Evolutionary conservation across 2,329 filamentous ascomycete species (phyloP), one percentile per base, ranked within the genome.

Genomic region (Exophiala sp.): DNA sequence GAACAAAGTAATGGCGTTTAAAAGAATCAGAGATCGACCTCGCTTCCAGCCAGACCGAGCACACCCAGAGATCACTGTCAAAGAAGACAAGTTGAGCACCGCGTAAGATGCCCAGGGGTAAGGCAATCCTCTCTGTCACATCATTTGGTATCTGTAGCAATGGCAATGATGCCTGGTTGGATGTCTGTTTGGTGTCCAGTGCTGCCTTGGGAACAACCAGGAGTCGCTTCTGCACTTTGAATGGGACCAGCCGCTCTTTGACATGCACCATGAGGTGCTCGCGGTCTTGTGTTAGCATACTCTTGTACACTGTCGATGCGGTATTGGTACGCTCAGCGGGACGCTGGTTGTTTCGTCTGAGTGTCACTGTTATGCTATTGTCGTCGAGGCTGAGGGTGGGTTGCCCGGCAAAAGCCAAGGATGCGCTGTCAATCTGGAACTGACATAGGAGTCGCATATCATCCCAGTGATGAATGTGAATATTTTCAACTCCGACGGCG

Each of bases 1-100:
- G 50, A 40, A 53, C 45, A 38, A 53, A 53, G 30, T 53, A 53
- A 29, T 53, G 50, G 11, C 46, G 46, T 24, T 10, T 43, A 1
- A 45, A 18, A 10, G 41, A 34, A 22, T 29, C 22, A 3, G 21
- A 8, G 3, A 19, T 7, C 3, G 43, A 10, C 16, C 18, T 37
- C 13, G 19, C 1, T 13, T 11, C 19, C 14, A 52, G 22, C 19
- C 8, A 7, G 7, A 39, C 19, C 8, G 49, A 47, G 38, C 49
- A 52, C 1, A 52, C 24, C 49, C 49, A 52, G 18, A 43, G 39
- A 14, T 47, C 49, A 8, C 39, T 19, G 22, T 52, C 43, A 8
- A 52, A 24, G 16, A 46, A 52, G 27, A 47, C 19, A 1, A 52
- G 21, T 23, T 29, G 27, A 10, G 22, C n/a, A 14, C 44, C 49